These are phyloP conservation scores for Phylloporus arenicola DNA, from an alignment of 768 basidiomycete genomes.

Conservation along the genomic window DNA sequence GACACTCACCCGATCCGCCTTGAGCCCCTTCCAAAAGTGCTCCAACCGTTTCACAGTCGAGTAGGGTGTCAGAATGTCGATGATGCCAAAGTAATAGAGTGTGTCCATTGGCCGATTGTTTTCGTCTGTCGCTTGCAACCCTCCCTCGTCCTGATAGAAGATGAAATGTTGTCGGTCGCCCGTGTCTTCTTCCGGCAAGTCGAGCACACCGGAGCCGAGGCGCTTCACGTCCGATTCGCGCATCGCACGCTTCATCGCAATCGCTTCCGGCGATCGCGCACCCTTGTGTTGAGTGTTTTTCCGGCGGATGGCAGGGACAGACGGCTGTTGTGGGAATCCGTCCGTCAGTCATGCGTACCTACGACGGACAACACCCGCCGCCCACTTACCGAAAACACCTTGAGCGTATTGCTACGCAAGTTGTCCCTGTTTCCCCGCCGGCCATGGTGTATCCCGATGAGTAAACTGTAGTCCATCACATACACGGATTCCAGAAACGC, in stretches of 20 bases:
- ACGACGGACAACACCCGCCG: neutral
- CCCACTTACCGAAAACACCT: constrained; percentile 79
- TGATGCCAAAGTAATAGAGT: constrained; percentile 93
- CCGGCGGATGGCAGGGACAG: constrained; percentile 58
- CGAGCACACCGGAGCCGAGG: constrained; percentile 47
- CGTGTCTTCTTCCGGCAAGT: constrained; percentile 59
- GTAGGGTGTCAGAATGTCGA: constrained; percentile 96
- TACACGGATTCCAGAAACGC: constrained; percentile 76
- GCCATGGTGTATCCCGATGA: constrained; percentile 93
- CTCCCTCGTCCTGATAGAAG: constrained; percentile 97
- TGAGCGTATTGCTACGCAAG: constrained; percentile 82
- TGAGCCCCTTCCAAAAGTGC: constrained; percentile 88
- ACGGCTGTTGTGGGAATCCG: constrained; percentile 44
- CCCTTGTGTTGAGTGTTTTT: constrained; percentile 58
- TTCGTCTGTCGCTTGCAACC: constrained; percentile 86
- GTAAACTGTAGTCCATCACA: constrained; percentile 96
- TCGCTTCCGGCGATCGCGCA: constrained; percentile 61
- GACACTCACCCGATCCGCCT: constrained; percentile 73
- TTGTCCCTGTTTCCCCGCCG: constrained; percentile 88
- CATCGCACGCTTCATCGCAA: constrained; percentile 82
- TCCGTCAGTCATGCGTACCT: neutral
- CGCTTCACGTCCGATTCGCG: constrained; percentile 75
- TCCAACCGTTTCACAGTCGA: constrained; percentile 71
- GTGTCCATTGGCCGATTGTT: constrained; percentile 64
- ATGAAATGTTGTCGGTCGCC: constrained; percentile 63